A percentile compares a stretch with the other conserved stretches of the same genome.
These are phyloP conservation scores for Peniophora sp. DNA, from an alignment of 1,284 basidiomycete genomes.

Conservation along the genomic window DNA sequence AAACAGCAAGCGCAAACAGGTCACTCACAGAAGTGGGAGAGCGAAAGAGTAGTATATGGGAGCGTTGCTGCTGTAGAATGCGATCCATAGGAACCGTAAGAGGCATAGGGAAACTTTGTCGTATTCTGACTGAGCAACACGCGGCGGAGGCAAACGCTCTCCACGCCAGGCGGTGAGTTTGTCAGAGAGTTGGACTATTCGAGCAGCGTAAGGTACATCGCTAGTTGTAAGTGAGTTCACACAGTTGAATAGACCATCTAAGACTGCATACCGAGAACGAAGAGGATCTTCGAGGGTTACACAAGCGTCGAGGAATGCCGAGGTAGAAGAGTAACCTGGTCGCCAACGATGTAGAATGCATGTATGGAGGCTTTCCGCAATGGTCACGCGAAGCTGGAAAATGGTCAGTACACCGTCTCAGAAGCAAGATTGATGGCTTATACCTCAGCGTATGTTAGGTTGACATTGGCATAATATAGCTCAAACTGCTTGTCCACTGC, in stretches of 20 bases:
- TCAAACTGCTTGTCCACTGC: conserved; percentile 63
- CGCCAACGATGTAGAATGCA: conserved; percentile 63
- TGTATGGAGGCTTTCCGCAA: conserved; percentile 62
- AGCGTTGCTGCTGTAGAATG: conserved; percentile 61
- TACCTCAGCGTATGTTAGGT: conserved; percentile 82
- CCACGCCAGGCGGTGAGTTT: conserved; percentile 63
- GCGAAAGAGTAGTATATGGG: conserved; percentile 68
- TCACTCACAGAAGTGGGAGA: conserved; percentile 64
- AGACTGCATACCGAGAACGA: conserved; percentile 36
- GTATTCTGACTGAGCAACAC: conserved; percentile 74
- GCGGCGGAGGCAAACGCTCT: conserved; percentile 76
- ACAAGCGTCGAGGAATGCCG: conserved; percentile 62
- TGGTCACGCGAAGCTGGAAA: conserved; percentile 58
- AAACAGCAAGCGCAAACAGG: neutral
- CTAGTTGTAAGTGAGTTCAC: conserved; percentile 33
- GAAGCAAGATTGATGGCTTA: conserved; percentile 1
- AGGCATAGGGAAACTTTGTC: conserved; percentile 81
- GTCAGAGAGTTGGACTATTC: conserved; percentile 45
- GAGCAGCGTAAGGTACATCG: conserved; percentile 47
- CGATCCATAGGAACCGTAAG: conserved; percentile 74
- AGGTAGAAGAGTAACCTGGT: conserved; percentile 66
- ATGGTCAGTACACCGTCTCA: conserved; percentile 4
- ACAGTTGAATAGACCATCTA: conserved; percentile 1
- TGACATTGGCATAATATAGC: conserved; percentile 67
- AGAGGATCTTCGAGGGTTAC: conserved; percentile 58